Evolutionary conservation across 2,329 filamentous ascomycete species (phyloP).

Genomic region (Aspergillus sclerotialis): DNA sequence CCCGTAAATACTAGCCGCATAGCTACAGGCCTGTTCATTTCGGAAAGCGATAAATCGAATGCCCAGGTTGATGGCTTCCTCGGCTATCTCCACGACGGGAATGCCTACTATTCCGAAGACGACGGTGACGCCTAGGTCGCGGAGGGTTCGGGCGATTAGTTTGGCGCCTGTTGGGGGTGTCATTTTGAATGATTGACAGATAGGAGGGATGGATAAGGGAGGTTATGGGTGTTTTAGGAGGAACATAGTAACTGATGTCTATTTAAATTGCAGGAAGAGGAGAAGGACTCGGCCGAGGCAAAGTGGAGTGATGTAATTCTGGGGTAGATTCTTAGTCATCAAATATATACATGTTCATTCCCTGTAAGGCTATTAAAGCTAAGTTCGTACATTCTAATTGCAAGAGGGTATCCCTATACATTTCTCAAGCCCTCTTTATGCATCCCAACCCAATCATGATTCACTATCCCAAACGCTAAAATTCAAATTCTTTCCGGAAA

Average conservation of each 20-base stretch:
- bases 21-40: conserved; percentile 53
- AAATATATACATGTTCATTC: too few species aligned
- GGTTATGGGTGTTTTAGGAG: neutral
- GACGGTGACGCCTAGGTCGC: conserved; percentile 43
- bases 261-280: too few species aligned
- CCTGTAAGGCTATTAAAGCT: too few species aligned
- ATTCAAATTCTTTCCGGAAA: conserved; percentile 88
- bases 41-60: conserved; percentile 54
- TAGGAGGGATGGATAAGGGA: neutral
- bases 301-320: too few species aligned
- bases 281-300: conserved; percentile 1
- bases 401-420: too few species aligned
- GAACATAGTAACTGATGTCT: too few species aligned
- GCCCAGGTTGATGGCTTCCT: conserved; percentile 50
- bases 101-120: conserved; percentile 51
- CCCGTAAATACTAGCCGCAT: conserved; percentile 53
- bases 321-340: too few species aligned
- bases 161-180: conserved; percentile 33
- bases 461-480: too few species aligned
- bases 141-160: conserved; percentile 43
- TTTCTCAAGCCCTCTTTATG: too few species aligned
- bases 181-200: conserved; percentile 11
- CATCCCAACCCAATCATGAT: too few species aligned
- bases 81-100: conserved; percentile 51
- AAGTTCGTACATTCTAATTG: too few species aligned